Evolutionary conservation across 441 rosid species (phyloP), one percentile per base, ranked within the genome.

Genomic region (Macaranga tanarius): DNA sequence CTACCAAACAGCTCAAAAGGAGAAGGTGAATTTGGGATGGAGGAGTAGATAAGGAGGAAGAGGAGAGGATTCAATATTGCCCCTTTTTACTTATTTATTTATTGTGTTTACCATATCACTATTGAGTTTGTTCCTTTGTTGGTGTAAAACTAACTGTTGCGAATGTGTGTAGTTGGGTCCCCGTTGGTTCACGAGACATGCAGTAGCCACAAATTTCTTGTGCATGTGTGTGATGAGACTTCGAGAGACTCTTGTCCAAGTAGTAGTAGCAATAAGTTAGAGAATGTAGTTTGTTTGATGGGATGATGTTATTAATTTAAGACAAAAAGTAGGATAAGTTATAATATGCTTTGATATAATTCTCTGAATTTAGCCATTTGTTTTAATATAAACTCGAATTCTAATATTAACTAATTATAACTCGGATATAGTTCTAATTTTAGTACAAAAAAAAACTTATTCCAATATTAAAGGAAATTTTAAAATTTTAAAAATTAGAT

Each of bases 111-210:
- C 40, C 70, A 67, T 28, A 3, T 16, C 78, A 75, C 66, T 69
- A 71, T 31, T 20, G 86, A 73, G 59, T 61, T 67, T 77, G 81
- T 81, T 80, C 67, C 58, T 34, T 75, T 73, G 69, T 34, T 64
- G 80, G 66, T 75, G 47, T 65, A 22, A 66, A 56, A 57, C 48
- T 51, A 47, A 50, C 13, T 17, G 63, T 9, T 19, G 11, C 48
- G 8, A 31, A 72, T 50, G n/a, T n/a, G n/a, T 4, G 60, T 50
- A 9, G 65, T 54, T 75, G 79, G 71, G 79, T 48, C 72, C 45
- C 70, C 57, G 80, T 72, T 38, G 70, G 74, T 65, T 86, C 87
- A 86, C 87, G 83, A 74, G 87, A 71, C 57, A 38, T 20, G 50
- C 26, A 59, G 76, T 17, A 40, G 62, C 84, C 84, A 72, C 74